Percentiles rank a stretch among this genome's conserved stretches.
Evolutionary conservation across 2,329 filamentous ascomycete species (phyloP).

Genomic region (Neonectria ditissima): DNA sequence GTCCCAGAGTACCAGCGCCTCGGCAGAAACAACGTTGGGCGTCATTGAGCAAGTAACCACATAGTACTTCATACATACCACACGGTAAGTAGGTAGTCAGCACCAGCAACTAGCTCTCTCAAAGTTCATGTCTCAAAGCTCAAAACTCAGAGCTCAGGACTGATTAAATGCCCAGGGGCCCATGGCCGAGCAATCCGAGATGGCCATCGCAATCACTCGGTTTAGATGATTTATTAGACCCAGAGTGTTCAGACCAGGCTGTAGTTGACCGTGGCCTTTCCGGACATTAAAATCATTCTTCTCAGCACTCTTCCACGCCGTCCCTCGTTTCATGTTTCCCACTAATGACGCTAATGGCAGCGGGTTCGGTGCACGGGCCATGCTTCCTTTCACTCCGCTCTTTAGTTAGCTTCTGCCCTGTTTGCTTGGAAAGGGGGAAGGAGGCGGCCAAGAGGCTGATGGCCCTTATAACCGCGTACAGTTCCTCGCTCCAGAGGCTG

Average conservation of each 20-base stretch:
- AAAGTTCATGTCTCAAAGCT: conserved; percentile 1
- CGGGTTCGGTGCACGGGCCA: conserved; percentile 36
- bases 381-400: conserved; percentile 32
- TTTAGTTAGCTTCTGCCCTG: conserved; percentile 21
- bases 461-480: conserved; percentile 3
- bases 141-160: not conserved
- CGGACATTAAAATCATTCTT: conserved; percentile 37
- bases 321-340: conserved; percentile 45
- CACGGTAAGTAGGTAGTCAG: not conserved
- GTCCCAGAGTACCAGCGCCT: conserved; percentile 1
- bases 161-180: not conserved
- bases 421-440: conserved; percentile 16
- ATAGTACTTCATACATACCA: too few relatives aligned
- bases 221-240: conserved; percentile 9
- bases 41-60: conserved; percentile 12
- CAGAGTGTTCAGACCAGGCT: conserved; percentile 19
- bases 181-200: not conserved
- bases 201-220: conserved; percentile 23
- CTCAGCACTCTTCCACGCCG: conserved; percentile 25
- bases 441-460: conserved; percentile 6
- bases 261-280: conserved; percentile 25
- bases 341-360: conserved; percentile 42
- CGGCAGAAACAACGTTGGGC: conserved; percentile 15
- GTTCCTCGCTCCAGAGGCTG: conserved; percentile 8
- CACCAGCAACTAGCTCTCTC: not conserved